Evolutionary conservation across 768 basidiomycete species (phyloP).

Genomic region (Pleurotus sapidus): DNA sequence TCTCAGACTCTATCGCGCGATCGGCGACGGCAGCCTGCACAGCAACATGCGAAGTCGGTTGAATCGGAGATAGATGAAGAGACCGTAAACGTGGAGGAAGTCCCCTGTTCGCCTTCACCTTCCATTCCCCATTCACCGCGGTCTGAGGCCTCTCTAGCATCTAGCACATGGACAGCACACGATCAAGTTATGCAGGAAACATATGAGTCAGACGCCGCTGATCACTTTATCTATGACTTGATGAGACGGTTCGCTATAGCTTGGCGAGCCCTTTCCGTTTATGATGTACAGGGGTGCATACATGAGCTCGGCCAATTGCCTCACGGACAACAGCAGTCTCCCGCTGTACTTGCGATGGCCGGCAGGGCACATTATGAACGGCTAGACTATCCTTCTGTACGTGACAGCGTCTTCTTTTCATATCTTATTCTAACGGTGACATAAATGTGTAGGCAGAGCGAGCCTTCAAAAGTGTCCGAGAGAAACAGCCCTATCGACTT

Average conservation of each 20-base stretch:
- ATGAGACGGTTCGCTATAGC: slow-evolving; percentile 82
- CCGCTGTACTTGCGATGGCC: slow-evolving; percentile 78
- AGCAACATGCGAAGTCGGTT: slow-evolving; percentile 55
- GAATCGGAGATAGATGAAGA: slow-evolving; percentile 79
- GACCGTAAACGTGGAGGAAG: slow-evolving; percentile 39
- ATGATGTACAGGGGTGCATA: slow-evolving; percentile 73
- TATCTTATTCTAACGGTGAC: slow-evolving; percentile 21
- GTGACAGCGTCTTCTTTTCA: slow-evolving; percentile 28
- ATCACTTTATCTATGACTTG: slow-evolving; percentile 79
- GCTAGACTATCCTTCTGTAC: slow-evolving; percentile 83
- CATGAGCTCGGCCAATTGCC: slow-evolving; percentile 78
- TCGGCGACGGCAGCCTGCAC: slow-evolving; percentile 53
- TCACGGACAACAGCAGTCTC: slow-evolving; percentile 64
- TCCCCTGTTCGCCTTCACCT: slow-evolving; percentile 59
- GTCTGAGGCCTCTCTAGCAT: slow-evolving; percentile 62
- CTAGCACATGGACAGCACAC: slow-evolving; percentile 63
- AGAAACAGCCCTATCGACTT: slow-evolving; percentile 86
- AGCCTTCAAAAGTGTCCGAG: slow-evolving; percentile 78
- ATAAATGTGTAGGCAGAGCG: slow-evolving; percentile 71
- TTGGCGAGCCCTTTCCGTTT: slow-evolving; percentile 68
- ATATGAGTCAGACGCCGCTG: slow-evolving; percentile 71
- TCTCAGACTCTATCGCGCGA: slow-evolving; percentile 45
- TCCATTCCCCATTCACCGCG: slow-evolving; percentile 58
- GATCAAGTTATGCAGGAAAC: slow-evolving; percentile 72
- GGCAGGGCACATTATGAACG: slow-evolving; percentile 90